Conservation (phyloP, 139 green algal species). For the Picochlorum sp. region DNA sequence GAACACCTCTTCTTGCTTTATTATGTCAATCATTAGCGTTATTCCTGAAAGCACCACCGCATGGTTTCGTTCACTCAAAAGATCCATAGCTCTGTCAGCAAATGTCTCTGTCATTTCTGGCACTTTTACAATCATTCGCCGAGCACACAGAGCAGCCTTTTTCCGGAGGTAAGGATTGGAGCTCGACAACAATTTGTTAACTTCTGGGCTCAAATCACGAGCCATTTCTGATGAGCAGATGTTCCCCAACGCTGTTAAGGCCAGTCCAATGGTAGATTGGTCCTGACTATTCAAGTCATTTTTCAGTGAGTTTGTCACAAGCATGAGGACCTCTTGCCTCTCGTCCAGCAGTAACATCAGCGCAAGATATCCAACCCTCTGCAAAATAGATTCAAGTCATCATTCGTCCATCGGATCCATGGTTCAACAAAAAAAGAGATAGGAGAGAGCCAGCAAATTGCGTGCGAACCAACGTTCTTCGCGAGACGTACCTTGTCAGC, state of each 20-base stretch:
- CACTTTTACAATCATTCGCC: conserved; percentile 81
- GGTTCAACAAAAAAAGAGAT: conserved; percentile 1
- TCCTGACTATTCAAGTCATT: conserved; percentile 78
- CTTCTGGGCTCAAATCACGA: conserved; percentile 85
- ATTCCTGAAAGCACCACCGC: conserved; percentile 71
- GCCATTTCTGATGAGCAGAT: conserved; percentile 97
- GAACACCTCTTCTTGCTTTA: conserved; percentile 11
- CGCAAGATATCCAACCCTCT: conserved; percentile 94
- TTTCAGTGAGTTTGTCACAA: conserved; percentile 98
- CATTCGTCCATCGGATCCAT: neutral
- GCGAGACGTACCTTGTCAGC: conserved; percentile 70
- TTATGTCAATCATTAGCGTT: conserved; percentile 73
- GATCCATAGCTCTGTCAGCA: conserved; percentile 42
- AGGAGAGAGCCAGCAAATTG: neutral
- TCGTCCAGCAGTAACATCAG: conserved; percentile 97
- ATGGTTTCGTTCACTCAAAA: conserved; percentile 86
- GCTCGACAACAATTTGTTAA: conserved; percentile 71
- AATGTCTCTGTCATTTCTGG: conserved; percentile 87
- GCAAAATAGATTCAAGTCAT: conserved; percentile 1
- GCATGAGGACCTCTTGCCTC: conserved; percentile 98
- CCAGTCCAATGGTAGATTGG: conserved; percentile 83
- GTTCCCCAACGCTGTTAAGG: conserved; percentile 89
- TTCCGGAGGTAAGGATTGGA: conserved; percentile 83
- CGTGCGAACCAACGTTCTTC: neutral
- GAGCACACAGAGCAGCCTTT: conserved; percentile 80